Base-by-base conservation (phyloP, 495 filamentous ascomycete genomes). In the Physcia stellaris region DNA sequence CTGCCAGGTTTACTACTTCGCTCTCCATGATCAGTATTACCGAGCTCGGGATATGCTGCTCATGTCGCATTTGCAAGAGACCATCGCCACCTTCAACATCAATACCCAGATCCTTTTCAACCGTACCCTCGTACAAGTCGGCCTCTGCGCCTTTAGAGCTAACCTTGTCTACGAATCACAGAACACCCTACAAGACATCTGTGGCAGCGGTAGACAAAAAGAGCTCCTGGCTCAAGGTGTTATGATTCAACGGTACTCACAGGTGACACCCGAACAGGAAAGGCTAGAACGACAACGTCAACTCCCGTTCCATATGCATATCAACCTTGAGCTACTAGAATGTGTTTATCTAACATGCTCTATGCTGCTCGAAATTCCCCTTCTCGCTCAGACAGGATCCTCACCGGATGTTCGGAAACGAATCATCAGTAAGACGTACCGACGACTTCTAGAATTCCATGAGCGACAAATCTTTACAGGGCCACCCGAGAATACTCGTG, bases 261-360 rank as follows among this genome's bases (percentile, higher is more conserved):
- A 90, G 51, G 87, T 96, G 40, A 84, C 84, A 13, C 92, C 90
- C 4, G 90, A 99, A 64, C 92, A 96, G 59, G 90, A 99, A 61
- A 80, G 88, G 45, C 73, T 96, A 18, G 90, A 99, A 60, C 77
- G 86, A 46, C 90, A 96, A 58, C 77, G 90, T 43, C 90, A 96
- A 63, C 70, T 99, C 42, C 90, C 90, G 30, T 99, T 99, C 75
- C 90, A 99, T 66, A 94, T 95, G 84, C 90, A 99, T 70, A 96
- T 99, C 69, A 99, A 99, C 68, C 71, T 99, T 16, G 90, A 99
- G 52, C 74, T 99, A 21, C 75, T 99, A 3, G 90, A 99, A 59
- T 96, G 88, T 54, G 87, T 95, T 42, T 99, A 99, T 61, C 78
- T 99, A 32, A 95, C 90, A 40, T 95, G 86, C 60, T 92, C 83